Evolutionary conservation across 163 green algal genomes (phyloP), one percentile per base, ranked within the genome.

Genomic region (Chlamydomonas reinhardtii): DNA sequence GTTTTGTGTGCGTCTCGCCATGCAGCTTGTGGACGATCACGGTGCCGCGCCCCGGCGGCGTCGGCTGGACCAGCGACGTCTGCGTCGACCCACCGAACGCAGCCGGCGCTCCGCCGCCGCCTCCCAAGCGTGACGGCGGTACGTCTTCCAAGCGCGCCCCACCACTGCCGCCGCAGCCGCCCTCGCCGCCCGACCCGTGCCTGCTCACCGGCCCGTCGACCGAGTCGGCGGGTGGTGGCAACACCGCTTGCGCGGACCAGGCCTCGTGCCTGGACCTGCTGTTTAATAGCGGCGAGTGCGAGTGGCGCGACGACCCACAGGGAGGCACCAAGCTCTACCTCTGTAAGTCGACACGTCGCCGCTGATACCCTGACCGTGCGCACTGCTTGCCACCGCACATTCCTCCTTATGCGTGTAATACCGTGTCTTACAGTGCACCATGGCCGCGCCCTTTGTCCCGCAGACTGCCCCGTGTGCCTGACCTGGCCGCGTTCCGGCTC

Each of bases 191-290:
- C 25, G 35, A 25, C 27, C 48, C 73, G 34, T 68, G 19, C n/a
- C 52, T 48, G 4, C 73, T 22, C 56, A 82, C 27, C 29, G 64
- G 64, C 29, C 29, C 27, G 15, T 37, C 29, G 3, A 24, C 29
- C 15, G 64, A 71, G 64, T 25, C n/a, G 29, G 15, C 8, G 20
- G 64, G 64, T 27, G 31, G 31, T 16, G 31, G 66, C 66, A 73
- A 73, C 66, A 73, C 66, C 1, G 66, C 15, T 11, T 73, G 66
- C 66, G 31, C 66, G 16, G 66, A 39, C 15, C 66, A 73, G 66
- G 59, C 34, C 34, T 73, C 75, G 52, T 82, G 75, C 35, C 24
- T 82, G 59, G 75, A 82, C 75, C 61, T 82, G 12, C 34, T 43
- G 11, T 62, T 59, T 27, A 35, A 70, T 31, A 15, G 56, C 35